Evolutionary conservation across 768 basidiomycete species (phyloP), one percentile per base, ranked within the genome.

Genomic region (Xanthoconium stramineum): DNA sequence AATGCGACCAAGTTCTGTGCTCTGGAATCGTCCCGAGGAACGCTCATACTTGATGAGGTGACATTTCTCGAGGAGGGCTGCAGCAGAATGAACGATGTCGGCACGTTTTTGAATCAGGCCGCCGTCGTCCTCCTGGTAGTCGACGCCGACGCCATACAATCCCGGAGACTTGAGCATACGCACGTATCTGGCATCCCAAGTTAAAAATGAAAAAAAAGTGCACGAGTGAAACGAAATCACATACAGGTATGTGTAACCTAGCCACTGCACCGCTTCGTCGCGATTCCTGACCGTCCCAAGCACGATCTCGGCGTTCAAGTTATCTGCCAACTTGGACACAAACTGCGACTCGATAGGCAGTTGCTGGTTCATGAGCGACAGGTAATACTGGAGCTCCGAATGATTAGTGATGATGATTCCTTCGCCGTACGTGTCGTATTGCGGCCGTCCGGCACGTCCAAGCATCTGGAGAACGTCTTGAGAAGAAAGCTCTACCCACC

Each of bases 401-500:
- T 98, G 95, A 69, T 95, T 98, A 40, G 97, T 99, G 74, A 98
- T 98, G 72, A 99, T 97, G 66, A 97, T 89, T 44, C 97, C 97
- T 74, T 98, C 96, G 24, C 97, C 96, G 63, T 83, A 95, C 0
- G 94, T 97, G 70, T 99, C 96, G 73, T 88, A 98, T 70, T 98
- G 95, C 14, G 96, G 97, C 50, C 96, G 85, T 67, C 97, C 97
- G 3, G 97, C 97, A 63, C 95, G 88, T 47, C 97, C 97, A 3
- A 98, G 85, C 97, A 99, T 98, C 74, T 99, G 97, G 6, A 99
- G 76, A 1, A 98, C 94, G 68, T 98, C 97, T 72, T 98, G 97
- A 1, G 88, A 85, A 1, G 92, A 95, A 7, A 98, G 75, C 70
- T 98, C 97, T 5, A 91, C 89, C 97, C 97, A 99, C 5, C 91